phyloP scores from a whole-genome alignment of 2,329 filamentous ascomycete genomes.

The Pseudocercospora fijiensis region DNA sequence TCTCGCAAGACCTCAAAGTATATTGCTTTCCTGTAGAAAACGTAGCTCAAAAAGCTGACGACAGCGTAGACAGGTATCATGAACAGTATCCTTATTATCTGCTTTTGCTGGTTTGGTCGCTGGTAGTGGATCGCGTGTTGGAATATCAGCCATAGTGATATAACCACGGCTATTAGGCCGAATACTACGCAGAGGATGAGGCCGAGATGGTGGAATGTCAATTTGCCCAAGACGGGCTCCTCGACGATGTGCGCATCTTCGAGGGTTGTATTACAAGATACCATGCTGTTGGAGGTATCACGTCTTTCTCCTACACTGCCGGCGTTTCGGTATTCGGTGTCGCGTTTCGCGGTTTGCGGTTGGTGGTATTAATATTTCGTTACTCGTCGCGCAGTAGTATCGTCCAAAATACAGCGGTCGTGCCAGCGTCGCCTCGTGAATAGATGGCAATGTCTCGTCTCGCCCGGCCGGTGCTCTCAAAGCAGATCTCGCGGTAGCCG shows the following conservation, averaged over 20 bases:
- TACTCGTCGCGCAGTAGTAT: background rate
- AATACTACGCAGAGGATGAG: conserved; percentile 56
- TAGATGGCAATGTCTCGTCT: background rate
- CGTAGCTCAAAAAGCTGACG: conserved; percentile 70
- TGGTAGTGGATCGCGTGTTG: conserved; percentile 61
- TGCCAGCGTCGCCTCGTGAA: conserved; percentile 4
- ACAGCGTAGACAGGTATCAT: conserved; percentile 82
- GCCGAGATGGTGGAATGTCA: conserved; percentile 59
- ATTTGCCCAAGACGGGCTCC: conserved; percentile 51
- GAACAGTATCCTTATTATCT: conserved; percentile 83
- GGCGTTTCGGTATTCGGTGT: background rate
- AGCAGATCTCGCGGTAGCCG: background rate
- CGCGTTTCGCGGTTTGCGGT: background rate
- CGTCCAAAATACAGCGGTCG: conserved; percentile 2
- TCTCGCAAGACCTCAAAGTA: conserved; percentile 80
- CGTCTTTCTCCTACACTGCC: background rate
- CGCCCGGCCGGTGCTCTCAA: background rate
- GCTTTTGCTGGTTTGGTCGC: conserved; percentile 59
- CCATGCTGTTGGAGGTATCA: conserved; percentile 17
- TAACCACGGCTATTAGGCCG: conserved; percentile 50
- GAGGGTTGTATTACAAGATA: conserved; percentile 51
- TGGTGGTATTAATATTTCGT: background rate
- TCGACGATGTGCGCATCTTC: conserved; percentile 47
- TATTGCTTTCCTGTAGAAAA: conserved; percentile 72
- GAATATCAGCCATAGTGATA: conserved; percentile 57